A percentile compares a stretch with the other conserved stretches of the same genome.
These are phyloP conservation scores for Austropuccinia psidii DNA, from an alignment of 1,284 basidiomycete species.

Conservation along the genomic window DNA sequence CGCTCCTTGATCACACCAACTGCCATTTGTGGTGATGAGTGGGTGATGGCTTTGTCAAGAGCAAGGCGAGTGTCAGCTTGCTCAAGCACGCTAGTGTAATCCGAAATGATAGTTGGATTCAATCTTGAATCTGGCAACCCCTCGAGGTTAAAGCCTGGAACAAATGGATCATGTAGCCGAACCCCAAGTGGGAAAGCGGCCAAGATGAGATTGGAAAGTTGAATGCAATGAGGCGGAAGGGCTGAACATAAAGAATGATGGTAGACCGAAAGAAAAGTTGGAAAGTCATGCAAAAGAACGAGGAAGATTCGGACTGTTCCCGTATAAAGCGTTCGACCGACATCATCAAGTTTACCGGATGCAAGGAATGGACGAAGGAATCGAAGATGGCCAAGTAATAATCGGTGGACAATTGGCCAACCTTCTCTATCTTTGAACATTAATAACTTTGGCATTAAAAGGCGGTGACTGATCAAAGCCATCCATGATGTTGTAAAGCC, in stretches of 20 bases:
- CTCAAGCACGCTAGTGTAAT: slow-evolving; percentile 73
- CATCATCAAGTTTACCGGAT: slow-evolving; percentile 66
- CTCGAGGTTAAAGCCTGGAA: slow-evolving; percentile 50
- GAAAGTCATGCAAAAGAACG: slow-evolving; percentile 95
- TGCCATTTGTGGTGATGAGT: slow-evolving; percentile 50
- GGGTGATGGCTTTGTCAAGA: slow-evolving; percentile 75
- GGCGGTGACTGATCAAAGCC: slow-evolving; percentile 84
- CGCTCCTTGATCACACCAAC: not conserved
- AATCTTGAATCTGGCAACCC: slow-evolving; percentile 79
- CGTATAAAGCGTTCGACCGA: slow-evolving; percentile 81
- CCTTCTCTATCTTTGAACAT: slow-evolving; percentile 75
- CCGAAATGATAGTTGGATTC: slow-evolving; percentile 80
- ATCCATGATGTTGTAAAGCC: slow-evolving; percentile 99
- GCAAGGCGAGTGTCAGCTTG: slow-evolving; percentile 63
- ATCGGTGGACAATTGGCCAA: slow-evolving; percentile 91
- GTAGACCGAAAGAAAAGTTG: slow-evolving; percentile 93
- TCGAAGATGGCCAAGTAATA: slow-evolving; percentile 83
- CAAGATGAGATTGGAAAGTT: slow-evolving; percentile 92
- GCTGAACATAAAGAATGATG: slow-evolving; percentile 91
- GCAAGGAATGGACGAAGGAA: slow-evolving; percentile 88
- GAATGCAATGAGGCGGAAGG: slow-evolving; percentile 85
- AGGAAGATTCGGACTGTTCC: slow-evolving; percentile 86
- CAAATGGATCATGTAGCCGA: slow-evolving; percentile 75
- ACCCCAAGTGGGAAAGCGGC: slow-evolving; percentile 78
- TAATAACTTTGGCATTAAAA: slow-evolving; percentile 95